A percentile compares a stretch with the other conserved stretches of the same genome.
Conservation (phyloP, 2,329 filamentous ascomycete species). For the Phialemonium atrogriseum region DNA sequence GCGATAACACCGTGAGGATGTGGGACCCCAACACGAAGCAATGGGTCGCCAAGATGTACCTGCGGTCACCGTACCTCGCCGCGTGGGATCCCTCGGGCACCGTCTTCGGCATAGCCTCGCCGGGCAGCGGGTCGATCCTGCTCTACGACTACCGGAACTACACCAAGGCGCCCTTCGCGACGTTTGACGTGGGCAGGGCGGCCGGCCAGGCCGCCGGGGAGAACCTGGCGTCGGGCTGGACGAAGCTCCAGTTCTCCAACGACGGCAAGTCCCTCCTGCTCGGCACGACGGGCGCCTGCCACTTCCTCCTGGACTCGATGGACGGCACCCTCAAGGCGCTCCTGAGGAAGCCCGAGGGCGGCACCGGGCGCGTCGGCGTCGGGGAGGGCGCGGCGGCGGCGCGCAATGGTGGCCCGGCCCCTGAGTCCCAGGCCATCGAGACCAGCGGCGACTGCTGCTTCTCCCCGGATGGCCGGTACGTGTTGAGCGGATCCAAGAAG, state of each 20-base stretch:
- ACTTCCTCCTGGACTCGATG: slow-evolving; percentile 92
- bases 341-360: slow-evolving; percentile 50
- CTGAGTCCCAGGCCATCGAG: too few species aligned
- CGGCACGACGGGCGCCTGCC: slow-evolving; percentile 73
- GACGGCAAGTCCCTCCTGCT: slow-evolving; percentile 84
- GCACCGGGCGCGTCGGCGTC: slow-evolving; percentile 41
- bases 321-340: slow-evolving; percentile 72
- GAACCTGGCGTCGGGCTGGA: slow-evolving; percentile 66
- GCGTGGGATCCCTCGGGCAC: slow-evolving; percentile 89
- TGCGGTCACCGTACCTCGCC: slow-evolving; percentile 73
- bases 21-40: slow-evolving; percentile 83
- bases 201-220: slow-evolving; percentile 41
- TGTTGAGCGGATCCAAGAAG: slow-evolving; percentile 68
- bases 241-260: slow-evolving; percentile 89
- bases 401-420: too few species aligned
- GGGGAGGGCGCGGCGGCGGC: slow-evolving; percentile 36
- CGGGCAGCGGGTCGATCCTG: slow-evolving; percentile 68
- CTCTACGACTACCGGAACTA: slow-evolving; percentile 93
- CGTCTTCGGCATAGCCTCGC: slow-evolving; percentile 83
- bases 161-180: slow-evolving; percentile 81
- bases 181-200: slow-evolving; percentile 67
- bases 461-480: slow-evolving; percentile 79
- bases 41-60: slow-evolving; percentile 69
- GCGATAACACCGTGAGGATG: slow-evolving; percentile 83
- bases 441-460: slow-evolving; percentile 78